These are phyloP conservation scores for Phaffia rhodozyma DNA, from an alignment of 1,284 basidiomycete species.

Conservation along the genomic window DNA sequence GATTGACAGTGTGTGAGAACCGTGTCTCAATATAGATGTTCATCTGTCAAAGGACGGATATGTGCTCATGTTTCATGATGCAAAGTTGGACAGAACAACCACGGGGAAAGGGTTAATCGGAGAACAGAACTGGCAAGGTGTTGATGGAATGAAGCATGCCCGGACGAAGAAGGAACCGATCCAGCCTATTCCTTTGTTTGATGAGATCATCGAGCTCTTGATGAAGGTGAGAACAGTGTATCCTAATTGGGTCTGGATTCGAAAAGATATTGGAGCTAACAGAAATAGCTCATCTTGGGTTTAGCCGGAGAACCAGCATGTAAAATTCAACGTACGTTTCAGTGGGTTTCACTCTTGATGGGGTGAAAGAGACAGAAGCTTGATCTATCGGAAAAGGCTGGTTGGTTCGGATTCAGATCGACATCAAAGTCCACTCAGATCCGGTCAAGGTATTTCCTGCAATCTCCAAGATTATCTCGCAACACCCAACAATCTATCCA, in stretches of 20 bases:
- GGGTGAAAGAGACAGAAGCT: no score
- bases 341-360: constrained; percentile 3
- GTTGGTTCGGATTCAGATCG: constrained; percentile 36
- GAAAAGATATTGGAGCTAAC: no score
- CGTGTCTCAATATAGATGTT: neutral
- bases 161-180: constrained; percentile 68
- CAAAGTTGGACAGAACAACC: constrained; percentile 47
- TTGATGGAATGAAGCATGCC: constrained; percentile 43
- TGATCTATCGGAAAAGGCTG: no score
- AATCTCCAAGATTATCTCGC: constrained; percentile 62
- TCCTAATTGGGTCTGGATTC: neutral
- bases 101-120: constrained; percentile 43
- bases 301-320: constrained; percentile 68
- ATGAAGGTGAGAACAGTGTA: constrained; percentile 43
- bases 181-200: constrained; percentile 78
- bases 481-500: constrained; percentile 47
- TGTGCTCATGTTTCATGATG: constrained; percentile 42
- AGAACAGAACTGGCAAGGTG: constrained; percentile 37
- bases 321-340: constrained; percentile 59
- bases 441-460: constrained; percentile 74
- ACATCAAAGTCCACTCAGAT: constrained; percentile 86
- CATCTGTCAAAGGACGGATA: constrained; percentile 14
- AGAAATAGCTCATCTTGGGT: neutral
- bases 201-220: constrained; percentile 64
- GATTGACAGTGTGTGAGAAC: neutral